A percentile compares a stretch with the other conserved stretches of the same genome.
These are phyloP conservation scores for Phycomyces blakesleeanus DNA, from an alignment of 192 early-diverging fungal genomes.

Conservation along the genomic window DNA sequence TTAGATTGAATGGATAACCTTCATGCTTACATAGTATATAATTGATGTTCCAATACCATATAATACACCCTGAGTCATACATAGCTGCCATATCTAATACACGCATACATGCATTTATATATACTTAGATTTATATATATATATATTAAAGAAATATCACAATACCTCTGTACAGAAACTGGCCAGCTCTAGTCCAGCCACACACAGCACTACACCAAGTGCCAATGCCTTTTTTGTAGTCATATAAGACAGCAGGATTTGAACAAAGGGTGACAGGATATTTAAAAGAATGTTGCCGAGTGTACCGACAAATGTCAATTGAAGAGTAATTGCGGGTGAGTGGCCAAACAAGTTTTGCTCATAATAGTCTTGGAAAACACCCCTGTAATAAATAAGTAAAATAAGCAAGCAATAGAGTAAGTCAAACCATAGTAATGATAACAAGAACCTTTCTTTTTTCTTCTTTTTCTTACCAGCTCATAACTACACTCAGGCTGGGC, in stretches of 20 bases:
- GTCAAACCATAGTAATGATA: too few species aligned
- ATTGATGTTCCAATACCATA: slow-evolving; percentile 36
- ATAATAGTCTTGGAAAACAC: slow-evolving; percentile 30
- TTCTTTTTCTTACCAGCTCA: slow-evolving; percentile 19
- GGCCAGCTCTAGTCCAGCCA: slow-evolving; percentile 18
- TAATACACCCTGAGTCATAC: slow-evolving; percentile 39
- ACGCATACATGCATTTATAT: too few species aligned
- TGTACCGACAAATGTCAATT: slow-evolving; percentile 21
- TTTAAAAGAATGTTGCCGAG: slow-evolving; percentile 25
- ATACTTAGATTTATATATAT: too few species aligned
- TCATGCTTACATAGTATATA: slow-evolving; percentile 23
- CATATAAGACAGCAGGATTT: slow-evolving; percentile 11
- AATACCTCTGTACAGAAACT: slow-evolving; percentile 24
- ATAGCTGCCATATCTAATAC: slow-evolving; percentile 50
- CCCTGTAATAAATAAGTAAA: slow-evolving; percentile 9
- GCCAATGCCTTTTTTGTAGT: slow-evolving; percentile 5
- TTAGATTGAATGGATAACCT: neutral
- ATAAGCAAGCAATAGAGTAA: too few species aligned
- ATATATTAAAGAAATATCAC: neutral
- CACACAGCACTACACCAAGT: slow-evolving; percentile 3
- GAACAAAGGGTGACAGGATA: slow-evolving; percentile 11
- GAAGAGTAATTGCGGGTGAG: neutral
- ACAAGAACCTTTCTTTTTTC: neutral
- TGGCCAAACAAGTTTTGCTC: slow-evolving; percentile 2
- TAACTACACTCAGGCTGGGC: slow-evolving; percentile 16